A percentile compares a stretch with the other conserved stretches of the same genome.
phyloP scores from a whole-genome alignment of 78 protist species.

The Dictyostelium intermedium region DNA sequence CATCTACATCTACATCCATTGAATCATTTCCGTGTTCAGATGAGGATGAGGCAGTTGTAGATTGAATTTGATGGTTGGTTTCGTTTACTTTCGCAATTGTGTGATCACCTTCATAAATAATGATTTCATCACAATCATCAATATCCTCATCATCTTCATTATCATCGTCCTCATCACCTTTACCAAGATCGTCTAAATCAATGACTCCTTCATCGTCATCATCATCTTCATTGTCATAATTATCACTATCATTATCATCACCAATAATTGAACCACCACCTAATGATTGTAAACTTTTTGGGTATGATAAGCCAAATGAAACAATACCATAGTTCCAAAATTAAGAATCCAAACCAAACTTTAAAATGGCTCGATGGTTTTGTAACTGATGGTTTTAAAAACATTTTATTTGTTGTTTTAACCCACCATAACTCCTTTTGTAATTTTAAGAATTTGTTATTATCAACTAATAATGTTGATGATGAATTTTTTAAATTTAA shows the following conservation, averaged over 20 bases:
- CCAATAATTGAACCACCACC: not conserved
- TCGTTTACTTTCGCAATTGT: not conserved
- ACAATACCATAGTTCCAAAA: conserved; percentile 60
- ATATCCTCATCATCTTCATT: not conserved
- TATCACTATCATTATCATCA: not conserved
- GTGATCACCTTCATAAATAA: not conserved
- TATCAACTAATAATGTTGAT: not conserved
- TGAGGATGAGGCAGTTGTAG: not conserved
- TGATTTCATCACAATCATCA: conserved; percentile 7
- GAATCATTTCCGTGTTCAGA: not conserved
- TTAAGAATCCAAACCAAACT: conserved; percentile 46
- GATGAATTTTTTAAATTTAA: not conserved
- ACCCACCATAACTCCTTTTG: conserved; percentile 75
- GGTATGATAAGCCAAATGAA: conserved; percentile 64
- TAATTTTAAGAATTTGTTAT: conserved; percentile 17
- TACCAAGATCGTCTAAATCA: too few species aligned
- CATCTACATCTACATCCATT: conserved; percentile 17
- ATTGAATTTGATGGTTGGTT: not conserved
- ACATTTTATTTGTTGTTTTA: conserved; percentile 13
- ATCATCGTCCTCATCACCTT: not conserved
- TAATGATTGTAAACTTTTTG: conserved; percentile 12
- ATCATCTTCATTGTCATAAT: not conserved
- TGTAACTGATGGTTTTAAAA: not conserved
- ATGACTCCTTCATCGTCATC: too few species aligned
- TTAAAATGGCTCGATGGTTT: not conserved